A percentile compares a stretch with the other conserved stretches of the same genome.
Evolutionary conservation across 192 early-diverging fungal species (phyloP).

Genomic region (Coemansia sp.): DNA sequence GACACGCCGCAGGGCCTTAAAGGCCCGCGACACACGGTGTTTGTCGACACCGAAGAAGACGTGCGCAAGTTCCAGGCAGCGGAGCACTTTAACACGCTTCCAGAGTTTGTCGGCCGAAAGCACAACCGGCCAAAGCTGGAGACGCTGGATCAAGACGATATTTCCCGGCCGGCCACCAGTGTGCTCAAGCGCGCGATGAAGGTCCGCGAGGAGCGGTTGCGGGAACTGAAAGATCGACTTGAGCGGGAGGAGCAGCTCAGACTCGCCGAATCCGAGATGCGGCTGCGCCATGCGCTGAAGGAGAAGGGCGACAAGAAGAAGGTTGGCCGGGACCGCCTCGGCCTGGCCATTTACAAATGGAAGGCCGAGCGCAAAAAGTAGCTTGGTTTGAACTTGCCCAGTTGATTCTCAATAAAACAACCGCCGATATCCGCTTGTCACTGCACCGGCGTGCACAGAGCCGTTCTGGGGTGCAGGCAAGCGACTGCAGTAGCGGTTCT

Average conservation of each 20-base stretch:
- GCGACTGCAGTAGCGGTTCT: too few relatives aligned
- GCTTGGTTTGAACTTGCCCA: neutral
- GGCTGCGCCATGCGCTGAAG: conserved; percentile 72
- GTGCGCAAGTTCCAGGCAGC: conserved; percentile 71
- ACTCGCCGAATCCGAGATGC: conserved; percentile 70
- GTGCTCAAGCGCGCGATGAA: conserved; percentile 18
- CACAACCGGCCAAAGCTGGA: conserved; percentile 73
- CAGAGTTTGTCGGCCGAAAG: conserved; percentile 71
- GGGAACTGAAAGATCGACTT: conserved; percentile 71
- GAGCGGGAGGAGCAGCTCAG: conserved; percentile 72
- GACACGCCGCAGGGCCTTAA: conserved; percentile 14
- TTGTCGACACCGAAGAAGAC: conserved; percentile 68
- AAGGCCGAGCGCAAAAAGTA: conserved; percentile 83
- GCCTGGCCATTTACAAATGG: conserved; percentile 91
- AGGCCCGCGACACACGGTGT: conserved; percentile 67
- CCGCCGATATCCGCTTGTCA: neutral
- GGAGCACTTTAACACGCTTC: conserved; percentile 77
- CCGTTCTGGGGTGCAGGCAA: too few relatives aligned
- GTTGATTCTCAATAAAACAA: neutral
- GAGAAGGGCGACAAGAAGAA: conserved; percentile 75
- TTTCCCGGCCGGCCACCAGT: conserved; percentile 16
- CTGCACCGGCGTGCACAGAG: neutral
- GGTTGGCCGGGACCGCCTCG: conserved; percentile 75
- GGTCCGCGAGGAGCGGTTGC: conserved; percentile 52
- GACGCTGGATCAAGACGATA: conserved; percentile 50